These are phyloP conservation scores for Paramecium octaurelia DNA, from an alignment of 73 alveolate genomes.

Conservation along the genomic window DNA sequence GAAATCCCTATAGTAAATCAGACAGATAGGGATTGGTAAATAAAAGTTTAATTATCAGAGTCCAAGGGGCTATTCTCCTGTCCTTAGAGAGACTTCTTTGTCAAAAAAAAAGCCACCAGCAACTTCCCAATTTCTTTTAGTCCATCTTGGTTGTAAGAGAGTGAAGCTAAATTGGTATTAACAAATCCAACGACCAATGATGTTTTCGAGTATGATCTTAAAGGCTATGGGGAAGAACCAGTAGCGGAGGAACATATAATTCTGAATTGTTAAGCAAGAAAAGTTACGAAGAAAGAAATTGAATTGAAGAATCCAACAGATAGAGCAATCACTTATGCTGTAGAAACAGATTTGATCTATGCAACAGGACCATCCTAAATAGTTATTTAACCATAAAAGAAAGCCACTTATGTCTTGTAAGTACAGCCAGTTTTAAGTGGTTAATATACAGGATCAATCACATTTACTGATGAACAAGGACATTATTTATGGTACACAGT, in stretches of 20 bases:
- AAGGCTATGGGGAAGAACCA: constrained; percentile 98
- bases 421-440: constrained; percentile 94
- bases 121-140: constrained; percentile 79
- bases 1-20: constrained; percentile 97
- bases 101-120: constrained; percentile 79
- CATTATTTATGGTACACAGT: constrained; percentile 92
- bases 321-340: constrained; percentile 79
- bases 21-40: constrained; percentile 94
- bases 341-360: constrained; percentile 93
- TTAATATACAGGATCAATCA: constrained; percentile 93
- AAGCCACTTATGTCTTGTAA: constrained; percentile 50
- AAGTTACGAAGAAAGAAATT: constrained; percentile 79
- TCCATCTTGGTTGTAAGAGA: constrained; percentile 87
- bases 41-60: constrained; percentile 83
- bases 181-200: constrained; percentile 88
- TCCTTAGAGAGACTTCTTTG: constrained; percentile 70
- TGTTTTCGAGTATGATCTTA: constrained; percentile 90
- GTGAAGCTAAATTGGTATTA: constrained; percentile 87
- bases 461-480: constrained; percentile 88
- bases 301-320: constrained; percentile 87
- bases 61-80: constrained; percentile 66
- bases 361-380: constrained; percentile 82
- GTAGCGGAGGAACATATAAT: constrained; percentile 96
- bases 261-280: constrained; percentile 90
- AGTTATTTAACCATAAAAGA: constrained; percentile 49